Evolutionary conservation across 768 basidiomycete species (phyloP).

Genomic region (Harrya chromipes): DNA sequence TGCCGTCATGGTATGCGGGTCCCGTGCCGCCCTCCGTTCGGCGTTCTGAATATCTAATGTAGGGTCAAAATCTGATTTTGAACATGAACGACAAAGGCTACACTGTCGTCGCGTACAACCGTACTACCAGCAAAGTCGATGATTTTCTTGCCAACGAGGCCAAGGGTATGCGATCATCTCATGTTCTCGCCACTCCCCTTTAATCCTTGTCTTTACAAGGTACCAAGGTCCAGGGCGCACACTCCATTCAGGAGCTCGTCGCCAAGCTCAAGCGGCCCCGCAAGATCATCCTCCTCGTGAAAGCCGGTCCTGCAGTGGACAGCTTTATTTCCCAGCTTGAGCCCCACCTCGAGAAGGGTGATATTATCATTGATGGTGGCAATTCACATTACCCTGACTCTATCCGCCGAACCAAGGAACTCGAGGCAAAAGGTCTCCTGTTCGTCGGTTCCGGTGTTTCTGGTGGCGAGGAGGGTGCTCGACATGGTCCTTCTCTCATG

Average conservation of each 20-base stretch:
- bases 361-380: slow-evolving; percentile 99
- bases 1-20: slow-evolving; percentile 85
- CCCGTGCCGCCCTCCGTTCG: slow-evolving; percentile 13
- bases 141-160: slow-evolving; percentile 94
- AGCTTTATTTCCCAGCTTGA: slow-evolving; percentile 88
- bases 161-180: slow-evolving; percentile 67
- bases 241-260: slow-evolving; percentile 88
- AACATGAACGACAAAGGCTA: slow-evolving; percentile 99
- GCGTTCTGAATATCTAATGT: slow-evolving; percentile 6
- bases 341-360: slow-evolving; percentile 89
- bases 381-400: slow-evolving; percentile 99
- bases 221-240: slow-evolving; percentile 92
- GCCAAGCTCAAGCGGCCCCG: slow-evolving; percentile 92
- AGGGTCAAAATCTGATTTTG: slow-evolving; percentile 96
- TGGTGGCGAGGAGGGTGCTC: slow-evolving; percentile 98
- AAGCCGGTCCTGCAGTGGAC: slow-evolving; percentile 96
- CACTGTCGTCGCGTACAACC: slow-evolving; percentile 95
- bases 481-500: slow-evolving; percentile 97
- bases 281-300: slow-evolving; percentile 98
- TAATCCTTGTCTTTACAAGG: slow-evolving; percentile 47
- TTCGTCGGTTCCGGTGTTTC: slow-evolving; percentile 99
- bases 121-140: slow-evolving; percentile 95
- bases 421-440: slow-evolving; percentile 91
- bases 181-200: slow-evolving; percentile 13
- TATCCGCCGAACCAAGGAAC: slow-evolving; percentile 89